Base-by-base conservation (phyloP, 768 basidiomycete genomes). In the Podaxis sp. region DNA sequence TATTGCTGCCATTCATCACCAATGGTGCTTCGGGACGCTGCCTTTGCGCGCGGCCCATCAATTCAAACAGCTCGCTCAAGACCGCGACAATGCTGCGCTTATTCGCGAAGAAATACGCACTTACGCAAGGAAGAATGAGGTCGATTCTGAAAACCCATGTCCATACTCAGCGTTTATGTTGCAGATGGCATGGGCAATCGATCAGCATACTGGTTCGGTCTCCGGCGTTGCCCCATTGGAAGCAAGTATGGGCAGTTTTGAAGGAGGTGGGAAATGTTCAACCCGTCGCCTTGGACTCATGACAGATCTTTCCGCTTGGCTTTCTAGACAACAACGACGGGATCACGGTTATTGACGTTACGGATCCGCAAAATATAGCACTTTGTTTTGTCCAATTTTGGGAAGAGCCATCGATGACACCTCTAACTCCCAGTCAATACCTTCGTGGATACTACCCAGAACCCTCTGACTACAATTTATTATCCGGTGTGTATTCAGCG, bases 21-120 rank as follows among this genome's bases (percentile, higher is more conserved):
- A 78, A 65, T 77, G 75, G 76, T 79, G 72, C 64, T 77, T 74
- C 59, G 76, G 74, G 27, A 57, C 64, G 13, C 66, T 76, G 22
- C 76, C 79, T 27, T 65, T 78, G 11, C 55, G 33, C 0, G 74
- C 74, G 17, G 66, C 70, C 6, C 65, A 64, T 49, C 77, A 77
- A 22, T 73, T 79, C 55, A 22, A 77, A 9, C 69, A 69, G 9
- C 70, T 79, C 22, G 50, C 76, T 12, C 73, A 71, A 59, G 73
- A 78, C 56, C 67, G 65, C 7, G 72, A 74, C 24, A 79, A 81
- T 65, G 72, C 72, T 12, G 66, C 71, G 27, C 70, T 81, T 52
- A 68, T 81, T 19, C 70, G 68, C 27, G 69, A 72, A 27, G 78
- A 80, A 65, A 59, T 80, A 8, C 66, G 65, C 13, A 24, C 50